Evolutionary conservation across 106 monocot genomes (phyloP), one percentile per base, ranked within the genome.

Genomic region (Narthecium ossifragum): DNA sequence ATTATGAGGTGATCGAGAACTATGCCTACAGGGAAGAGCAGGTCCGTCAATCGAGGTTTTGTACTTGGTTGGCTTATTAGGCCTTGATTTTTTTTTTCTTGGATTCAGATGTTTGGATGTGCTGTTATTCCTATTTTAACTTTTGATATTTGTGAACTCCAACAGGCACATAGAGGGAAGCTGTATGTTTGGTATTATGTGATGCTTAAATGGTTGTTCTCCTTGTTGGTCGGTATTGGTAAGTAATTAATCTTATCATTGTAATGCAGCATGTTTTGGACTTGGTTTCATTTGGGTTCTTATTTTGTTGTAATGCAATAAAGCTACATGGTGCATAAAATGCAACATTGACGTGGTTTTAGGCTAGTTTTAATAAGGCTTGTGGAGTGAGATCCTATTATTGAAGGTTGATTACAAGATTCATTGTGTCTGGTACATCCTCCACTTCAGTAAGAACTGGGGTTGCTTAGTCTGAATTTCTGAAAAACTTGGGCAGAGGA

Each of bases 1-100:
- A 94, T 60, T 94, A 94, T 72, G 94, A 94, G 70, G 73, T 94
- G 14, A 74, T 94, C 40, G 94, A 94, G 83, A 94, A 94, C 53
- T 70, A 80, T 30, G 94, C 90, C 34, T 94, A 94, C 70, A 65
- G 77, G 70, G 90, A 90, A 66, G 75, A 75, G 53, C 94, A 94
- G 90, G 93, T 89, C 26, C 7, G 30, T 55, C 10, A 32, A 22
- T 37, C n/a, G 26, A 21, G 34, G 36, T 55, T 13, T 46, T 33
- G 20, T 27, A 20, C 6, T 65, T 24, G 0, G 27, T 2, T 27
- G 27, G 18, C 13, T 29, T 54, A 14, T 54, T 18, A 49, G 2
- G 21, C n/a, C n/a, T 51, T 59, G 6, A 51, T 34, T 23, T 37
- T 28, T 31, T 62, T 47, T 27, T 8, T 30, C 26, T 23, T 36